These are phyloP conservation scores for Phialophora expanda DNA, from an alignment of 2,329 filamentous ascomycete species.

Conservation along the genomic window DNA sequence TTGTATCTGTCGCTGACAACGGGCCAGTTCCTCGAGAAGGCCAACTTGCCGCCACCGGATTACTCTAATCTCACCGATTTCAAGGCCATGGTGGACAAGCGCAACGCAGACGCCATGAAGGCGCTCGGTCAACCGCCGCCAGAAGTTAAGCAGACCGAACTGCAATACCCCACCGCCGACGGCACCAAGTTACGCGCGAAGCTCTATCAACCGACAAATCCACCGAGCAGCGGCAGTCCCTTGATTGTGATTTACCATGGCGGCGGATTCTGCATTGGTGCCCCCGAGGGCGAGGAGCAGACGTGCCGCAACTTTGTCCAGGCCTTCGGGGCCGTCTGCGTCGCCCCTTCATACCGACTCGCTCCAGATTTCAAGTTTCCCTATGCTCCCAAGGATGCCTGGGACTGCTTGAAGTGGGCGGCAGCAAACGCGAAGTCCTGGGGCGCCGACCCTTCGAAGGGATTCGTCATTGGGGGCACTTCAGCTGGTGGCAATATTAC, in stretches of 20 bases:
- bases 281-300: slow-evolving; percentile 38
- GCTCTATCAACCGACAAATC: slow-evolving; percentile 36
- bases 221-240: slow-evolving; percentile 28
- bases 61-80: slow-evolving; percentile 34
- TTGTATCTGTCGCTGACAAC: slow-evolving; percentile 11
- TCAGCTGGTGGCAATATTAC: slow-evolving; percentile 52
- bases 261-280: slow-evolving; percentile 41
- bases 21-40: slow-evolving; percentile 34
- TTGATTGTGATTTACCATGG: slow-evolving; percentile 40
- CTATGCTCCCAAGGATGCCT: slow-evolving; percentile 36
- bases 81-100: slow-evolving; percentile 32
- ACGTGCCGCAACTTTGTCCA: slow-evolving; percentile 36
- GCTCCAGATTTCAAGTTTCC: slow-evolving; percentile 39
- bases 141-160: slow-evolving; percentile 36
- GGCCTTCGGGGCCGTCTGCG: slow-evolving; percentile 36
- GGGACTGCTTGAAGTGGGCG: slow-evolving; percentile 39
- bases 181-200: slow-evolving; percentile 39
- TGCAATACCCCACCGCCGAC: slow-evolving; percentile 38
- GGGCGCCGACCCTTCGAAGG: slow-evolving; percentile 50
- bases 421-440: slow-evolving; percentile 46
- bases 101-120: slow-evolving; percentile 28
- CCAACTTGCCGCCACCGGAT: slow-evolving; percentile 32
- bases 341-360: slow-evolving; percentile 36
- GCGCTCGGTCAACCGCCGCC: slow-evolving; percentile 31
- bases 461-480: slow-evolving; percentile 58